Evolutionary conservation across 306 rosid genomes (phyloP), one percentile per base, ranked within the genome.

Genomic region (Abrus precatorius): DNA sequence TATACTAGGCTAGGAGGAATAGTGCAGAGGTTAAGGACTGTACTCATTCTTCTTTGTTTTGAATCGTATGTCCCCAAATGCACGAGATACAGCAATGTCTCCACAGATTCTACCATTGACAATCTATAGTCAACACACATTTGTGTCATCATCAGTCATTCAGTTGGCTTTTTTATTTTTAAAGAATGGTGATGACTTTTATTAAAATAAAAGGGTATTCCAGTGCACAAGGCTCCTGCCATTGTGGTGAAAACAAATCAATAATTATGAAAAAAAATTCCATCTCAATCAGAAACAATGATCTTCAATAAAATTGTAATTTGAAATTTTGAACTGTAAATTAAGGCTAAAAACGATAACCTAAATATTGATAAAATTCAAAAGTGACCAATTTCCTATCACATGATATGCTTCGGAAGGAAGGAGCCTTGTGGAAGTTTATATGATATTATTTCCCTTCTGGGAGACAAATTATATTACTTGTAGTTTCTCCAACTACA

Each of bases 61-160:
- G 90, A 93, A 95, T 74, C 97, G 87, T 74, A 88, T 8, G 86
- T 95, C 99, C 62, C 99, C 99, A 81, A 95, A 95, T 55, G 99
- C 98, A 72, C 99, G 98, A 79, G 99, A 92, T 45, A 95, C 92
- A 47, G 99, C 93, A 83, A 95, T 95, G 80, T 95, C 99, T 77
- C 99, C 99, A 55, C 99, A 95, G 65, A 95, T 92, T 84, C 99
- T 90, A 63, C 99, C 98, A 55, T 95, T 93, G 70, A 62, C 79
- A 53, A 95, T 89, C 99, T 95, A 64, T 77, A 79, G 80, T 75
- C 78, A 81, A 57, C 83, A 80, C 52, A 76, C 14, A 72, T 57
- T 38, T 48, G 59, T 82, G 80, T 75, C 62, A 52, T 59, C 60
- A 90, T 63, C 48, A 72, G 69, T 78, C 60, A 72, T 63, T 71